Evolutionary conservation across 768 basidiomycete genomes (phyloP), one percentile per base, ranked within the genome.

Genomic region (Mycena polygramma): DNA sequence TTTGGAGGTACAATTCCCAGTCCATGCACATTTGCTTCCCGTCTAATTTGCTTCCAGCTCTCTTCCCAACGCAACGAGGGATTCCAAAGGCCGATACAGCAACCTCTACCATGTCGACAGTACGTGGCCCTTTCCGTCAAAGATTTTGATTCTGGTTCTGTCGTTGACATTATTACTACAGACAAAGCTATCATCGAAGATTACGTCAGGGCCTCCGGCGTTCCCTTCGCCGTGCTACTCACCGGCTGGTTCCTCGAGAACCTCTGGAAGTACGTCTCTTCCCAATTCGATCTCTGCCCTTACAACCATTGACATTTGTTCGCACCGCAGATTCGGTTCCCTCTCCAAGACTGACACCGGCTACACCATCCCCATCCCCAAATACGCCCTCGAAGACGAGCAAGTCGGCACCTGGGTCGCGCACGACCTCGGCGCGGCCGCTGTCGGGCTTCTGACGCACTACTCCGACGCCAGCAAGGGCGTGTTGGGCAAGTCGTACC

Each of bases 401-500:
- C 73, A 74, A 37, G 46, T 24, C 4, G 30, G 48, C 19, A 74
- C 71, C 4, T 70, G 69, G 70, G 64, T 69, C 9, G 46, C 52
- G 39, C n/a, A 43, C 14, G 73, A 74, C 36, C 14, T 75, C 7
- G 74, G 74, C 35, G 11, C n/a, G n/a, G n/a, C n/a, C n/a, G n/a
- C n/a, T n/a, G n/a, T n/a, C n/a, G n/a, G n/a, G n/a, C n/a, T n/a
- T n/a, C n/a, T n/a, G n/a, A n/a, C n/a, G n/a, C n/a, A n/a, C n/a
- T n/a, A n/a, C n/a, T n/a, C n/a, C n/a, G n/a, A n/a, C n/a, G n/a
- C n/a, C n/a, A n/a, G n/a, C n/a, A n/a, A n/a, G n/a, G n/a, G n/a
- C n/a, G n/a, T n/a, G n/a, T n/a, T n/a, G n/a, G n/a, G n/a, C n/a
- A n/a, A n/a, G n/a, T n/a, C n/a, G n/a, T n/a, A n/a, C n/a, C n/a